phyloP scores from a whole-genome alignment of 768 basidiomycete species.

The Tephrocybe rancida region DNA sequence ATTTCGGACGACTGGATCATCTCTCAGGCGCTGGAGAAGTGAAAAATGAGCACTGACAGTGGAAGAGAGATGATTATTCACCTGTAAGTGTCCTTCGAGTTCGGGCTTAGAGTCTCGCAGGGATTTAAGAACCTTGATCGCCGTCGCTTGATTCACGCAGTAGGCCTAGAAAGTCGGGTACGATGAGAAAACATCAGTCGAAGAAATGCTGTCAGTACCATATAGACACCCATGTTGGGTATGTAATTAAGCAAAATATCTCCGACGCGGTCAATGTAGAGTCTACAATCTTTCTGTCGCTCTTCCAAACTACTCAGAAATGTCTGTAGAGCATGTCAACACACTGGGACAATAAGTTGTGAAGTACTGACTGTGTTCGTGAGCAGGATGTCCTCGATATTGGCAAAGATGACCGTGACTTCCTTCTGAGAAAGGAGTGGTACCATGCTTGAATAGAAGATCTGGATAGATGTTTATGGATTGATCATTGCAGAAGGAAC shows the following conservation, averaged over 20 bases:
- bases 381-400: slow-evolving; percentile 90
- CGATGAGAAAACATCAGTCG: neutral
- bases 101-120: slow-evolving; percentile 68
- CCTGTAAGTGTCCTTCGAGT: slow-evolving; percentile 69
- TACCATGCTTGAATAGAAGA: slow-evolving; percentile 84
- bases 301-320: slow-evolving; percentile 91
- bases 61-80: slow-evolving; percentile 25
- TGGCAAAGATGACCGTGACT: slow-evolving; percentile 84
- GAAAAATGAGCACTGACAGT: neutral
- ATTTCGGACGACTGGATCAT: slow-evolving; percentile 76
- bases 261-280: slow-evolving; percentile 89
- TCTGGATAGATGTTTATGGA: slow-evolving; percentile 40
- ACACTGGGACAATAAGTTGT: neutral
- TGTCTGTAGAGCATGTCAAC: slow-evolving; percentile 40
- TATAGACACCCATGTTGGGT: slow-evolving; percentile 77
- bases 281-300: slow-evolving; percentile 86
- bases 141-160: slow-evolving; percentile 85
- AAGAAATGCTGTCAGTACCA: slow-evolving; percentile 41
- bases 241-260: slow-evolving; percentile 81
- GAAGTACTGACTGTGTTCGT: slow-evolving; percentile 71
- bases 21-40: slow-evolving; percentile 61
- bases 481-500: neutral
- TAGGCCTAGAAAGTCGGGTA: slow-evolving; percentile 76
- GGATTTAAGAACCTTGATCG: slow-evolving; percentile 76
- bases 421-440: slow-evolving; percentile 74